phyloP scores from a whole-genome alignment of 129 eudicot species.

The Artemisia annua region DNA sequence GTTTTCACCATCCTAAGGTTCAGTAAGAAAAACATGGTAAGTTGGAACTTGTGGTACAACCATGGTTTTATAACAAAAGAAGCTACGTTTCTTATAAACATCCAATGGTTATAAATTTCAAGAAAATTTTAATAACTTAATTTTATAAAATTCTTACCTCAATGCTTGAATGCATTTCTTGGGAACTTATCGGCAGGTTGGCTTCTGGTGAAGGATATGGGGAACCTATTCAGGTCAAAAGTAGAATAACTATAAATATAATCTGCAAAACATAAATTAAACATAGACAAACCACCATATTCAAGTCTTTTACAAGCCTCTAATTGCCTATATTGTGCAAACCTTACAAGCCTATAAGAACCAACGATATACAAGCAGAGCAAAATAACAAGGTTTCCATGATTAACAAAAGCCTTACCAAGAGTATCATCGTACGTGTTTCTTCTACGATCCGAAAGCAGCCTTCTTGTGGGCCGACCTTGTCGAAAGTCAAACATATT shows the following conservation, averaged over 20 bases:
- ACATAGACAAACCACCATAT: no score
- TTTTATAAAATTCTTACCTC: constrained; percentile 33
- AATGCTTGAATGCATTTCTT: constrained; percentile 33
- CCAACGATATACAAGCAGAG: neutral
- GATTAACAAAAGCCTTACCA: constrained; percentile 49
- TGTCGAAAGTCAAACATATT: constrained; percentile 80
- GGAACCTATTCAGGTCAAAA: constrained; percentile 35
- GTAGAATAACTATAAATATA: neutral
- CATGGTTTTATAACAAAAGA: no score
- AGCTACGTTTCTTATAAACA: no score
- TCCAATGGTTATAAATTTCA: neutral
- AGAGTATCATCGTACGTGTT: constrained; percentile 22
- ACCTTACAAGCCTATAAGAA: neutral
- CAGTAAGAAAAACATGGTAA: constrained; percentile 4
- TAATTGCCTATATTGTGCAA: neutral
- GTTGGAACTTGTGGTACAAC: neutral
- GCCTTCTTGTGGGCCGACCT: constrained; percentile 59
- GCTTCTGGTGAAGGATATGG: constrained; percentile 33
- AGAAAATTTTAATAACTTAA: neutral
- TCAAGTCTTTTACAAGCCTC: neutral
- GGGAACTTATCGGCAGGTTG: constrained; percentile 30
- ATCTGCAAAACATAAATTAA: no score
- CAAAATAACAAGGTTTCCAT: neutral
- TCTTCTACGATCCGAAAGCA: constrained; percentile 66
- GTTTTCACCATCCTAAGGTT: constrained; percentile 44